A percentile compares a stretch with the other conserved stretches of the same genome.
These are phyloP conservation scores for Blepharisma japonicum DNA, from an alignment of 73 alveolate genomes.

Conservation along the genomic window DNA sequence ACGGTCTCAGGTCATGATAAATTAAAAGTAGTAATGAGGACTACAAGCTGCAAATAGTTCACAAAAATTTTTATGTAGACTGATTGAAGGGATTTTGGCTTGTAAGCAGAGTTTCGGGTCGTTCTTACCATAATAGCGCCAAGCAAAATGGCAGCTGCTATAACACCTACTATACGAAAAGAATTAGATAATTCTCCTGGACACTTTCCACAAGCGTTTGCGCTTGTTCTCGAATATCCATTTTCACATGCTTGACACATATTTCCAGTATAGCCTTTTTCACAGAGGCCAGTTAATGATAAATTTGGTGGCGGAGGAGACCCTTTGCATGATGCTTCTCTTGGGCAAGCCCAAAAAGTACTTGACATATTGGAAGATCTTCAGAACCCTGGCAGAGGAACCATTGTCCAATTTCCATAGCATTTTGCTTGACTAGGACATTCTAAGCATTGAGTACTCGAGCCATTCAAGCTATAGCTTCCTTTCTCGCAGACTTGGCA, in stretches of 20 bases:
- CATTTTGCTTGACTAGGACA: constrained; percentile 5
- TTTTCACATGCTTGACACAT: constrained; percentile 65
- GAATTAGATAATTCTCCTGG: constrained; percentile 28
- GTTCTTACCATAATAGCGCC: not conserved
- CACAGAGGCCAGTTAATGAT: constrained; percentile 60
- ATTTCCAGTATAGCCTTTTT: constrained; percentile 58
- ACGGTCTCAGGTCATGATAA: constrained; percentile 13
- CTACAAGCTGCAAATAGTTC: constrained; percentile 7
- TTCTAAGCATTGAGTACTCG: constrained; percentile 1
- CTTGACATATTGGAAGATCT: not conserved
- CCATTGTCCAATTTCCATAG: constrained; percentile 13
- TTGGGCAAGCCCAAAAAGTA: constrained; percentile 43
- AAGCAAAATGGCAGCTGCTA: not conserved
- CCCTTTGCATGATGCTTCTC: constrained; percentile 48
- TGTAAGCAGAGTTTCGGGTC: not conserved
- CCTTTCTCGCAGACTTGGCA: constrained; percentile 8
- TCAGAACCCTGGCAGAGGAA: not conserved
- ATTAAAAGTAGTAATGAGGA: not conserved
- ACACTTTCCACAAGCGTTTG: constrained; percentile 48
- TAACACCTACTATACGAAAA: not conserved
- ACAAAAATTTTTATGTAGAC: not conserved
- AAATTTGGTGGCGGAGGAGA: constrained; percentile 30
- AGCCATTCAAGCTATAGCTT: not conserved
- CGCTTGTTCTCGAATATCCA: constrained; percentile 59
- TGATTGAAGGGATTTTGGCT: not conserved